Base-by-base conservation (phyloP, 352 stramenopile genomes). In the Globisporangium radiosum region DNA sequence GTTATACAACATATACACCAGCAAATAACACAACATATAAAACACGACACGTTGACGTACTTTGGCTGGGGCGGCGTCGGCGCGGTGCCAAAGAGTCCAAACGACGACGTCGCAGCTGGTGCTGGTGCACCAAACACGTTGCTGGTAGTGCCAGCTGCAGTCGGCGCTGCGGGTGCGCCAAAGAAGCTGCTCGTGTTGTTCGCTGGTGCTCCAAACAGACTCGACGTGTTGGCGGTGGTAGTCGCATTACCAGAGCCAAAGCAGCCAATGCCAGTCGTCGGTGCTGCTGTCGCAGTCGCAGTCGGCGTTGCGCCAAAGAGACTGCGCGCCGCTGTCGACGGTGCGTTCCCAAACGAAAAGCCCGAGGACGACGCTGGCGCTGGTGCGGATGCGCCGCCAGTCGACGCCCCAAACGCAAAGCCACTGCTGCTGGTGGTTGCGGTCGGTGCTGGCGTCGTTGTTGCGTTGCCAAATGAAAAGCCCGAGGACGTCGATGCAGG, bases 321-420 rank as follows among this genome's bases (percentile, higher is more conserved):
- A 53, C 60, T 49, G 7, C 59, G 56, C 33, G 58, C 37, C 13
- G 55, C 38, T 11, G 60, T 13, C 38, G 60, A 40, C 15, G 55
- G 19, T 10, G 60, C 62, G 59, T 60, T 62, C n/a, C 68, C 71
- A 56, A 75, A 75, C 54, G 36, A 64, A 19, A 74, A 71, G 15
- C 62, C 62, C 3, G 58, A 56, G 8, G 51, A 47, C 55, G 17
- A 33, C 45, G 3, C 47, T 17, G 15, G 66, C 10, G 62, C 19
- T 47, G 43, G 43, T 3, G 39, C 39, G 4, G 39, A 7, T 11
- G 39, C 39, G 39, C 39, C 39, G 10, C 39, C 39, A 43, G 7
- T 43, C 39, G 39, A 43, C 39, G 39, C 39, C 7, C 7, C 39
- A 43, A 10, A 9, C 60, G 42, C 15, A 3, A 47, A 59, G 42